Evolutionary conservation across 2,329 filamentous ascomycete genomes (phyloP), one percentile per base, ranked within the genome.

Genomic region (Fusarium pseudocircinatum): DNA sequence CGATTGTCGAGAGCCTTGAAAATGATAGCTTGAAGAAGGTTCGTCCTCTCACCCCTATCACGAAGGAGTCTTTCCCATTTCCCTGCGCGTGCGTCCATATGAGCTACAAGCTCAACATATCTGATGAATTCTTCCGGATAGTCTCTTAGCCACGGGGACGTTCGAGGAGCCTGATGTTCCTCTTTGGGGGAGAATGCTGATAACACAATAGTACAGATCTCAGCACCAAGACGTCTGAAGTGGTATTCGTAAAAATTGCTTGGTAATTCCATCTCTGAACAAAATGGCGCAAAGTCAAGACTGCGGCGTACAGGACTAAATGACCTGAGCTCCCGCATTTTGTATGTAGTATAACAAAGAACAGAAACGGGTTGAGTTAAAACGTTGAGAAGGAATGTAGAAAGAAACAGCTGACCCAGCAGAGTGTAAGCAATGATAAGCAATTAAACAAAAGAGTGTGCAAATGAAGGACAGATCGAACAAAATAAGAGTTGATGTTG

Each of bases 61-160:
- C 47, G 60, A 32, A 82, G 73, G 11, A 82, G 62, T 30, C 64
- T 70, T 20, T 78, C 79, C 81, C 81, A 82, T 9, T 73, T 70
- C 18, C 65, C 67, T 13, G 64, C 44, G 3, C 73, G 66, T 8
- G 74, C 67, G 40, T 80, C 77, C 18, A 79, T 77, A 6, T 72
- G 73, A 56, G 80, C 80, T n/a, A 82, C 60, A 26, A 75, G 61
- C 44, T 74, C 60, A 20, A 79, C 73, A 47, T 78, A 72, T 18
- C 62, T 63, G 43, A 79, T 62, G 32, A 80, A 80, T 42, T 77
- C 68, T 5, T 61, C 52, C n/a, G 74, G 44, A 39, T 74, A 72
- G 20, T 70, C 53, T 30, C 56, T 63, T 36, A 64, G 47, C 79
- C 79, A 81, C n/a, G 78, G 76, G 22, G 75, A 77, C 7, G 42